Percentiles rank a stretch among this genome's conserved stretches.
Evolutionary conservation across 2,329 filamentous ascomycete species (phyloP).

Genomic region (Lasiodiplodia hormozganensis): DNA sequence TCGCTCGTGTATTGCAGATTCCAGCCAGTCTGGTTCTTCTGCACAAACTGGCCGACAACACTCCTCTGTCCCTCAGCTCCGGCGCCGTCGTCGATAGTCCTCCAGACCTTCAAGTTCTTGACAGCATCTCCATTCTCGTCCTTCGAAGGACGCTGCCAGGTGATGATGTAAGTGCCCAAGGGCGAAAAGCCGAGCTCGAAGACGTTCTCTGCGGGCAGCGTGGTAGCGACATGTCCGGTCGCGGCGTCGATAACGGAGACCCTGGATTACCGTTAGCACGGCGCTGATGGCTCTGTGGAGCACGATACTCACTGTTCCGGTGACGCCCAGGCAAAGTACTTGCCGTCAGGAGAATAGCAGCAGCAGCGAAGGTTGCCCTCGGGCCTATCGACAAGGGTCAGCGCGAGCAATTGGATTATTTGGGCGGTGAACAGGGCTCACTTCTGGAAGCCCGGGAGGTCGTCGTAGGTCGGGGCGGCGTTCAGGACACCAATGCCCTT

Average conservation of each 20-base stretch:
- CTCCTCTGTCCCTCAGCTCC: slow-evolving; percentile 68
- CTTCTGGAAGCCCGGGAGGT: slow-evolving; percentile 78
- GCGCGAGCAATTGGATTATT: background rate
- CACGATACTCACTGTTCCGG: slow-evolving; percentile 67
- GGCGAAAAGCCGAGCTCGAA: slow-evolving; percentile 96
- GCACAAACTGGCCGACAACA: slow-evolving; percentile 87
- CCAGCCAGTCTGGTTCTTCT: slow-evolving; percentile 95
- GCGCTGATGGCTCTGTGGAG: background rate
- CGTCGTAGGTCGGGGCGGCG: slow-evolving; percentile 85
- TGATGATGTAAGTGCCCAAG: slow-evolving; percentile 89
- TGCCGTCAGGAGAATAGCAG: slow-evolving; percentile 93
- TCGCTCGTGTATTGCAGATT: slow-evolving; percentile 96
- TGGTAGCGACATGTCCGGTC: slow-evolving; percentile 74
- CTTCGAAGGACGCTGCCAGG: slow-evolving; percentile 93
- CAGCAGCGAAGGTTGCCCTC: slow-evolving; percentile 95
- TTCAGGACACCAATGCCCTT: slow-evolving; percentile 96
- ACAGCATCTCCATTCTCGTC: slow-evolving; percentile 91
- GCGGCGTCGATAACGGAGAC: slow-evolving; percentile 87
- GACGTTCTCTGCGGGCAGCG: slow-evolving; percentile 80
- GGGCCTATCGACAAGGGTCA: slow-evolving; percentile 61
- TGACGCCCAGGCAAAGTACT: slow-evolving; percentile 94
- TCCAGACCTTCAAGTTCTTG: slow-evolving; percentile 98
- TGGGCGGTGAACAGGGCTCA: slow-evolving; percentile 41
- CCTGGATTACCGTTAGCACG: slow-evolving; percentile 48
- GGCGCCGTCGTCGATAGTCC: slow-evolving; percentile 73